Evolutionary conservation across 2,329 filamentous ascomycete genomes (phyloP).

Genomic region (Aspergillus tubingensis): DNA sequence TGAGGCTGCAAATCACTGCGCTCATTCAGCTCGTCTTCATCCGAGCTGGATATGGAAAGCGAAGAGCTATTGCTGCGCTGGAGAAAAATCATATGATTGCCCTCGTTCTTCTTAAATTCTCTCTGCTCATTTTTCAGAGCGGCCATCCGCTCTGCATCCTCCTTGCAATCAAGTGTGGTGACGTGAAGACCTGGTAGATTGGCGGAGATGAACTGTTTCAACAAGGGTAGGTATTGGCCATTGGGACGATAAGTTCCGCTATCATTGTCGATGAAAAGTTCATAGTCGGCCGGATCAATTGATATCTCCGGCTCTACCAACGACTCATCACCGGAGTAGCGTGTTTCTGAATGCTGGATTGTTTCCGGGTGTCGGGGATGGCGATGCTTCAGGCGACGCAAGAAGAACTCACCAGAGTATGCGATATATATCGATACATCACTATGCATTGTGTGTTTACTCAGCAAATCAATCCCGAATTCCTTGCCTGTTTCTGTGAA

Average conservation of each 20-base stretch:
- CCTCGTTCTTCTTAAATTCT: conserved; percentile 68
- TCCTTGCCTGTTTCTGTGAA: conserved; percentile 97
- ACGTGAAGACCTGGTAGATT: conserved; percentile 80
- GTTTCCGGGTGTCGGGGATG: conserved; percentile 35
- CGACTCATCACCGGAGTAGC: conserved; percentile 33
- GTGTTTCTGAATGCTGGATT: conserved; percentile 36
- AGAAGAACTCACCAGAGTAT: conserved; percentile 90
- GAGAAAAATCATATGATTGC: conserved; percentile 55
- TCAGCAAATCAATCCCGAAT: conserved; percentile 88
- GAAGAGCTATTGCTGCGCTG: conserved; percentile 52
- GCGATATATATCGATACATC: conserved; percentile 90
- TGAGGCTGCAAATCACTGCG: conserved; percentile 27
- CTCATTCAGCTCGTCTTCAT: conserved; percentile 60
- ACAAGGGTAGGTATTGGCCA: conserved; percentile 68
- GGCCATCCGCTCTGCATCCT: conserved; percentile 70
- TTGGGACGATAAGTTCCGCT: conserved; percentile 91
- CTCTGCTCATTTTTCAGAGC: conserved; percentile 76
- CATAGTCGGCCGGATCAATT: conserved; percentile 65
- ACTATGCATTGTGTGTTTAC: conserved; percentile 96
- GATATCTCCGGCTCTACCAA: conserved; percentile 49
- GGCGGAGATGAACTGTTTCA: conserved; percentile 68
- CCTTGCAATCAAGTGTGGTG: conserved; percentile 70
- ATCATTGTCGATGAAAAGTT: conserved; percentile 93
- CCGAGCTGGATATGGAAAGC: conserved; percentile 56
- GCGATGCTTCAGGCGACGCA: conserved; percentile 65